These are phyloP conservation scores for Cadophora luteo-olivacea DNA, from an alignment of 2,329 filamentous ascomycete genomes.

Conservation along the genomic window DNA sequence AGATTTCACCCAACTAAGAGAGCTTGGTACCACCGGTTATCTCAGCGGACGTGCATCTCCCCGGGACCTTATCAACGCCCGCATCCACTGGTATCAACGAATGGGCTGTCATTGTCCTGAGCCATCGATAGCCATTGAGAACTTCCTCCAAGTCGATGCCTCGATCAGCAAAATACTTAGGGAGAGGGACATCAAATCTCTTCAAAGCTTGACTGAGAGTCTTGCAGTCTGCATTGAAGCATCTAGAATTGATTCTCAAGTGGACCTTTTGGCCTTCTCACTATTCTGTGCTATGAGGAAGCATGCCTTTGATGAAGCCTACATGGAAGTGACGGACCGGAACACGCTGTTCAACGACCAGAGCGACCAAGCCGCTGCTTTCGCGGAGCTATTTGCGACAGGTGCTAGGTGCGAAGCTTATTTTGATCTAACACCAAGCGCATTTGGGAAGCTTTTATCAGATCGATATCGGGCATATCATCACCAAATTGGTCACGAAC, in stretches of 20 bases:
- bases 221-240: constrained; percentile 24
- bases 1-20: constrained; percentile 46
- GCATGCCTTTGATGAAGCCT: constrained; percentile 65
- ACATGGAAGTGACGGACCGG: constrained; percentile 67
- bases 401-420: constrained; percentile 68
- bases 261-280: constrained; percentile 62
- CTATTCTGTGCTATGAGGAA: constrained; percentile 63
- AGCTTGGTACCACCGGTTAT: constrained; percentile 48
- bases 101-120: constrained; percentile 47
- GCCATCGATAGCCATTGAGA: constrained; percentile 41
- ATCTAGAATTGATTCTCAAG: constrained; percentile 49
- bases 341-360: constrained; percentile 67
- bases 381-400: constrained; percentile 67
- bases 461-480: constrained; percentile 49
- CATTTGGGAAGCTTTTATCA: constrained; percentile 50
- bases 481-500: constrained; percentile 54
- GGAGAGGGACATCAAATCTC: constrained; percentile 27
- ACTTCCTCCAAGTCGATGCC: constrained; percentile 47
- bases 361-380: constrained; percentile 67
- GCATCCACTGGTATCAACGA: constrained; percentile 51
- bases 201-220: constrained; percentile 29
- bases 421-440: constrained; percentile 60
- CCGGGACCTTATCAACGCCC: constrained; percentile 46
- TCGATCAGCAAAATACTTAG: constrained; percentile 30
- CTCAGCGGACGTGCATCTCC: constrained; percentile 48